These are phyloP conservation scores for Vitis amurensis DNA, from an alignment of 164 flowering plant species.

Conservation along the genomic window DNA sequence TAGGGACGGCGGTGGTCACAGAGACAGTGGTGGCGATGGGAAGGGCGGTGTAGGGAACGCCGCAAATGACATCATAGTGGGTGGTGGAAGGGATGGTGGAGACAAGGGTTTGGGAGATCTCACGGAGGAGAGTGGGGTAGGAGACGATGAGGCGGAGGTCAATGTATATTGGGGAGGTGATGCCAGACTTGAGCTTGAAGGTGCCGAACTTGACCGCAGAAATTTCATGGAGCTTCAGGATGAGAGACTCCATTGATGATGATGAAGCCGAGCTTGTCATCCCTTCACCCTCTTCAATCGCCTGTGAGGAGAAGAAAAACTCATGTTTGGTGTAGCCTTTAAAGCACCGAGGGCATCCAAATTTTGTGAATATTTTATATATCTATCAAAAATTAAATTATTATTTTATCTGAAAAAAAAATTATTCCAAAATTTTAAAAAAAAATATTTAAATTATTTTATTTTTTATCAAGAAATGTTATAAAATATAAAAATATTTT, in stretches of 20 bases:
- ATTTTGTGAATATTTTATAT: too few relatives aligned
- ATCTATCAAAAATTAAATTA: too few relatives aligned
- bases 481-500: too few relatives aligned
- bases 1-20: constrained; percentile 54
- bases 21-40: constrained; percentile 91
- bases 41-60: constrained; percentile 96
- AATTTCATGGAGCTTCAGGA: constrained; percentile 81
- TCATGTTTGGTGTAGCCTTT: too few relatives aligned
- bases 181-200: constrained; percentile 95
- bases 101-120: constrained; percentile 64
- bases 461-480: too few relatives aligned
- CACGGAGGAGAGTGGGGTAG: constrained; percentile 77
- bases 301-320: too few relatives aligned
- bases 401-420: too few relatives aligned
- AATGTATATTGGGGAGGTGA: constrained; percentile 86
- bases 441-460: too few relatives aligned
- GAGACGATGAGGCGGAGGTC: constrained; percentile 97
- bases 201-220: constrained; percentile 90
- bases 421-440: too few relatives aligned
- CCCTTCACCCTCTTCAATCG: too few relatives aligned
- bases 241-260: constrained; percentile 58
- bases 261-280: too few relatives aligned
- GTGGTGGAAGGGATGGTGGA: constrained; percentile 47
- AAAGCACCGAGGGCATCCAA: too few relatives aligned
- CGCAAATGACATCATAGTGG: constrained; percentile 71